phyloP scores from a whole-genome alignment of 371 early-diverging fungal species.

The Umbelopsis sp. region DNA sequence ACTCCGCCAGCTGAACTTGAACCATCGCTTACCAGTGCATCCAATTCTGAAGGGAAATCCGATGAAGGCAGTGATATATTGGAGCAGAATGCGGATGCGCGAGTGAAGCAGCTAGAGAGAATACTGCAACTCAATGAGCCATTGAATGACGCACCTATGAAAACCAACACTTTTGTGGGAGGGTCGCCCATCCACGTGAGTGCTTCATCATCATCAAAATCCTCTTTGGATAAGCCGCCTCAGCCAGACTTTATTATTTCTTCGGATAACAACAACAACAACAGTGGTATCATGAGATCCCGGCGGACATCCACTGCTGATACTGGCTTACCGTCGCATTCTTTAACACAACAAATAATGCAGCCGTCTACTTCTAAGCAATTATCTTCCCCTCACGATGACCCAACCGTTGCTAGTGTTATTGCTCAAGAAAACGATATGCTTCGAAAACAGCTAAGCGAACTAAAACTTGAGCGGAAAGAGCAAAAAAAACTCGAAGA shows the following conservation, averaged over 20 bases:
- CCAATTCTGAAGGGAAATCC: conserved; percentile 16
- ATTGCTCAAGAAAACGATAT: conserved; percentile 4
- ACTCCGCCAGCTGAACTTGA: conserved; percentile 10
- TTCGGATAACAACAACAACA: not conserved
- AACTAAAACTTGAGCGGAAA: conserved; percentile 3
- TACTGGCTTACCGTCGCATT: not conserved
- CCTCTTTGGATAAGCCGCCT: conserved; percentile 9
- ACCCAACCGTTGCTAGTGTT: not conserved
- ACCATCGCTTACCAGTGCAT: conserved; percentile 11
- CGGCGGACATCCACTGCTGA: conserved; percentile 3
- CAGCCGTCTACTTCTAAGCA: not conserved
- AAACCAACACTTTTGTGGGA: not conserved
- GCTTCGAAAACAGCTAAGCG: not conserved
- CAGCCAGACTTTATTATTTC: not conserved
- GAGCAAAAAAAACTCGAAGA: conserved; percentile 12
- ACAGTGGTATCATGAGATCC: conserved; percentile 13
- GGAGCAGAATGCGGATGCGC: not conserved
- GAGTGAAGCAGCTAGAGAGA: not conserved
- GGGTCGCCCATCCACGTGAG: conserved; percentile 5
- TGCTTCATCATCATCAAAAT: conserved; percentile 17
- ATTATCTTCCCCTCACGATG: not conserved
- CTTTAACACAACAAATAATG: not conserved
- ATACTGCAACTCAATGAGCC: not conserved
- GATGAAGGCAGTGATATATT: not conserved
- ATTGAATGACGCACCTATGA: not conserved